phyloP scores from a whole-genome alignment of 495 filamentous ascomycete genomes.

The Penicillium parvum region DNA sequence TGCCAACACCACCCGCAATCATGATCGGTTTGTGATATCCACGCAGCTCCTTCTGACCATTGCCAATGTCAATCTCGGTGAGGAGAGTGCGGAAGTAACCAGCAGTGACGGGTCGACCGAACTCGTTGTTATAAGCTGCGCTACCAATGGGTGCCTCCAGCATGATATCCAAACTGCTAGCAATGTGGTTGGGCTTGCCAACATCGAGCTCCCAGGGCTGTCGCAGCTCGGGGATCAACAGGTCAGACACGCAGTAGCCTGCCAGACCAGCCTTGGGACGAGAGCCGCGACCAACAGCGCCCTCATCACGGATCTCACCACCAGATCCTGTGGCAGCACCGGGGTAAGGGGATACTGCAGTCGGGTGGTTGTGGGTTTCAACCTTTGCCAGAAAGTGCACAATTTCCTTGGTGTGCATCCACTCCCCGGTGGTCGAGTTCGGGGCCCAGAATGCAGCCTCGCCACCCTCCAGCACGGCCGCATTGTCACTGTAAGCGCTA shows the following conservation, averaged over 20 bases:
- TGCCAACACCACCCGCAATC: conserved; percentile 94
- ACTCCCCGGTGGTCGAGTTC: conserved; percentile 74
- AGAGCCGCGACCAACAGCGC: conserved; percentile 87
- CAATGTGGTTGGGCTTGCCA: conserved; percentile 86
- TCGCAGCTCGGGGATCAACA: conserved; percentile 74
- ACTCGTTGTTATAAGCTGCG: conserved; percentile 96
- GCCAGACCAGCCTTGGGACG: conserved; percentile 88
- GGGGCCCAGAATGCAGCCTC: conserved; percentile 80
- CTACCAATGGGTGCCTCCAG: conserved; percentile 92
- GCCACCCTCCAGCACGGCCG: conserved; percentile 80
- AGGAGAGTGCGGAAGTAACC: conserved; percentile 90
- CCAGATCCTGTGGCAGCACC: conserved; percentile 92
- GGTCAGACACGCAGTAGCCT: conserved; percentile 91
- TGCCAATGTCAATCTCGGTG: conserved; percentile 56
- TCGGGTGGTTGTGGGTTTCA: conserved; percentile 97
- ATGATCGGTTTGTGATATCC: conserved; percentile 99
- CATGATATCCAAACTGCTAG: conserved; percentile 94
- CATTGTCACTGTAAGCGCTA: conserved; percentile 96
- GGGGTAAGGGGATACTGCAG: conserved; percentile 80
- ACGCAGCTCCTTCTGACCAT: conserved; percentile 64
- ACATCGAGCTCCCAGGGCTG: conserved; percentile 89
- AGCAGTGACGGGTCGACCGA: conserved; percentile 83
- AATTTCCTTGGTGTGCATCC: conserved; percentile 80
- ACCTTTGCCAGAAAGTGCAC: conserved; percentile 92
- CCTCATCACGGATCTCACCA: conserved; percentile 93